Conservation (phyloP, 202 grass and related monocot species). For the Tripidium arundinaceum region DNA sequence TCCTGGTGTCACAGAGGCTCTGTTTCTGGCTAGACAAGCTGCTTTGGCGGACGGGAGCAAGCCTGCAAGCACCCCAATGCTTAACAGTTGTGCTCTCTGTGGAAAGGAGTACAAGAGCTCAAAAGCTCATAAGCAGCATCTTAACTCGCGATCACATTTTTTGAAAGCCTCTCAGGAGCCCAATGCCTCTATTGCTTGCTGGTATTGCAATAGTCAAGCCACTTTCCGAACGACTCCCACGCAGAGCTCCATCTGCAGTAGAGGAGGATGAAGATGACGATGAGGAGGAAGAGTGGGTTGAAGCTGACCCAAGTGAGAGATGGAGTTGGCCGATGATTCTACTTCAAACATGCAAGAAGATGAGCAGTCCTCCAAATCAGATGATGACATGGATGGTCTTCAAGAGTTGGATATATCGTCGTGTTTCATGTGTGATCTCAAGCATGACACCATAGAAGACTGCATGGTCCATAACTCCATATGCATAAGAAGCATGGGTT, state of each 20-base stretch:
- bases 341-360: constrained; percentile 51
- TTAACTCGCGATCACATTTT: constrained; percentile 66
- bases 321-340: constrained; percentile 52
- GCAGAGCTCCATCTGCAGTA: constrained; percentile 35
- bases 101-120: constrained; percentile 84
- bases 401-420: constrained; percentile 70
- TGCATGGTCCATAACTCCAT: constrained; percentile 95
- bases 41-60: constrained; percentile 62
- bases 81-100: constrained; percentile 82
- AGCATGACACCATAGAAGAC: constrained; percentile 60
- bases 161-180: constrained; percentile 67
- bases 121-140: constrained; percentile 78
- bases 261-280: constrained; percentile 61
- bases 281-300: constrained; percentile 80
- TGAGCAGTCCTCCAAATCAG: constrained; percentile 35
- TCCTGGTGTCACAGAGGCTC: too few relatives aligned
- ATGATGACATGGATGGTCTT: constrained; percentile 66
- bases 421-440: constrained; percentile 89
- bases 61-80: constrained; percentile 49
- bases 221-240: constrained; percentile 39
- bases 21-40: too few relatives aligned
- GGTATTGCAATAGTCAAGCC: constrained; percentile 71
- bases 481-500: constrained; percentile 99
- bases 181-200: constrained; percentile 59
- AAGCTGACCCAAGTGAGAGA: constrained; percentile 55